Evolutionary conservation across 441 rosid genomes (phyloP).

Genomic region (Mallotus repandus): DNA sequence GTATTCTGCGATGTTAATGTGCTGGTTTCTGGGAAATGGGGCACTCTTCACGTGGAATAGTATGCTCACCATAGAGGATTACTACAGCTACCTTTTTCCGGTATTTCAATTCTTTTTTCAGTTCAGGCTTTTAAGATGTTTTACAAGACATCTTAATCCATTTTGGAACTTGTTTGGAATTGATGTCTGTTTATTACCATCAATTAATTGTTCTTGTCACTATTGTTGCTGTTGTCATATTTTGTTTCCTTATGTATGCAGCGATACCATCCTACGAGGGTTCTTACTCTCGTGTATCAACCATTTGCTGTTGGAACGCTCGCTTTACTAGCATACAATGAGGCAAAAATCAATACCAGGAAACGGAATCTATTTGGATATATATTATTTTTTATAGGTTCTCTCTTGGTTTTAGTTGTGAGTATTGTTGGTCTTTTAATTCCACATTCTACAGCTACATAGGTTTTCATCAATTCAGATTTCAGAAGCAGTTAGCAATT

Average conservation of each 20-base stretch:
- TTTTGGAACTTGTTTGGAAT: no score
- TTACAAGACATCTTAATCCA: no score
- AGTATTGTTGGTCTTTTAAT: slow-evolving; percentile 25
- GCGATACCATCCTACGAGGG: slow-evolving; percentile 65
- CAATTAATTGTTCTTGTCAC: no score
- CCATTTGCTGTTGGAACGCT: slow-evolving; percentile 63
- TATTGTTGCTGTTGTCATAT: slow-evolving; percentile 7
- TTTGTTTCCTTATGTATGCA: slow-evolving; percentile 27
- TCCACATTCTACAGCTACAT: no score
- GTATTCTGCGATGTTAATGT: slow-evolving; percentile 40
- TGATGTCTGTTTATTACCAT: no score
- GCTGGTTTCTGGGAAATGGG: slow-evolving; percentile 74
- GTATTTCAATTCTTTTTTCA: slow-evolving; percentile 30
- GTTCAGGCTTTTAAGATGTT: not conserved
- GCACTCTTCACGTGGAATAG: slow-evolving; percentile 72
- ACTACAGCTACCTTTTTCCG: slow-evolving; percentile 52
- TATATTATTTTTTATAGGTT: slow-evolving; percentile 43
- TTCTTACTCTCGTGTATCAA: slow-evolving; percentile 75
- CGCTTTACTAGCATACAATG: slow-evolving; percentile 48
- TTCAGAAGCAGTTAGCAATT: no score
- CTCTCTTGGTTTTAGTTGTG: slow-evolving; percentile 55
- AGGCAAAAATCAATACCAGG: slow-evolving; percentile 57
- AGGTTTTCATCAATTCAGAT: no score
- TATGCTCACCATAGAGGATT: slow-evolving; percentile 63
- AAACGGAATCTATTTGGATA: slow-evolving; percentile 52